phyloP scores from a whole-genome alignment of 2,329 filamentous ascomycete species.

The Grosmannia huntii region DNA sequence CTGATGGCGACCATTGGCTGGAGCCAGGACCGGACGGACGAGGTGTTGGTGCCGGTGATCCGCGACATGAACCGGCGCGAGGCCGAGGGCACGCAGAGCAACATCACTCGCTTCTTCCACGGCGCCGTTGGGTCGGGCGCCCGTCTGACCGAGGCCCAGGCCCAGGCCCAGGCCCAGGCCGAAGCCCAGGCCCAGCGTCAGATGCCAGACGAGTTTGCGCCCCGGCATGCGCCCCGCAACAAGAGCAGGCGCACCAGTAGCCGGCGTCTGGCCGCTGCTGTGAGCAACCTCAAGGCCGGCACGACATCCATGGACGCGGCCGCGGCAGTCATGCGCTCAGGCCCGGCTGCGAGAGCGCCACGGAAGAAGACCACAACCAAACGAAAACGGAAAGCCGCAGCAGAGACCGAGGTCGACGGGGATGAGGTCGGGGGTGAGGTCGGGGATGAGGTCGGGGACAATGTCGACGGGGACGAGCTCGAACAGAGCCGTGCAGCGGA shows the following conservation, averaged over 20 bases:
- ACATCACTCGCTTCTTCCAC: constrained; percentile 87
- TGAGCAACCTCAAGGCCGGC: constrained; percentile 18
- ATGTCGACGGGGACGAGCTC: background rate
- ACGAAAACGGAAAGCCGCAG: background rate
- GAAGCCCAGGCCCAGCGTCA: constrained; percentile 1
- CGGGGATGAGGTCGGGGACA: too few species aligned
- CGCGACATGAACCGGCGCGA: constrained; percentile 85
- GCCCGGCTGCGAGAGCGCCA: background rate
- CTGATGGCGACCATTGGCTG: constrained; percentile 90
- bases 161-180: constrained; percentile 1
- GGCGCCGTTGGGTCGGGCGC: constrained; percentile 41
- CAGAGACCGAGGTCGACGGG: too few species aligned
- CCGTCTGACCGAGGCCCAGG: constrained; percentile 6
- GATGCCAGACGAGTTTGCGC: constrained; percentile 16
- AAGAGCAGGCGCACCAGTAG: constrained; percentile 13
- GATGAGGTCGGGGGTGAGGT: too few species aligned
- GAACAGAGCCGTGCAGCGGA: background rate
- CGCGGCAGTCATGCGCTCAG: background rate
- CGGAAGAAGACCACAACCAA: background rate
- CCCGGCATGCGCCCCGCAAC: constrained; percentile 14
- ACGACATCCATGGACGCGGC: constrained; percentile 9
- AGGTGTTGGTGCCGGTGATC: constrained; percentile 90
- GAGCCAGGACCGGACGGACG: constrained; percentile 83
- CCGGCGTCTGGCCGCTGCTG: constrained; percentile 20
- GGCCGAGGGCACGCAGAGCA: constrained; percentile 83